Evolutionary conservation across 164 flowering plant species (phyloP).

Genomic region (Buxus sempervirens): DNA sequence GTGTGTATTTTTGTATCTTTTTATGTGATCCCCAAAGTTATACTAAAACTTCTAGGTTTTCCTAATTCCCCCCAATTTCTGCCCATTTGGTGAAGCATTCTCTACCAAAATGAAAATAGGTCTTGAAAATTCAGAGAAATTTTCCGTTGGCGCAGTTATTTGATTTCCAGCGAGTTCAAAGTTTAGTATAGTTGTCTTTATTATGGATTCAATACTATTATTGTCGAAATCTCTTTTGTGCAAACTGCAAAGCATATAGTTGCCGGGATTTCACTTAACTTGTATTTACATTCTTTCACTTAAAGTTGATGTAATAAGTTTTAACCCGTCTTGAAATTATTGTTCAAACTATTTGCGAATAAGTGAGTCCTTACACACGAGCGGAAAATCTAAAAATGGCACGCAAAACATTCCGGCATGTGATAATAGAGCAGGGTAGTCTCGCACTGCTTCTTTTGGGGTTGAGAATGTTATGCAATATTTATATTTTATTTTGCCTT

Average conservation of each 20-base stretch:
- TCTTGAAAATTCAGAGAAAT: too few species aligned
- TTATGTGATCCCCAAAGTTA: too few species aligned
- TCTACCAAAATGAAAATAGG: too few species aligned
- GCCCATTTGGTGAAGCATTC: too few species aligned
- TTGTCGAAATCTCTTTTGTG: background rate
- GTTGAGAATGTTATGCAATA: background rate
- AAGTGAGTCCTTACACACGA: background rate
- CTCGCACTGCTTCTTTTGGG: background rate
- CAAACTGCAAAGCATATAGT: background rate
- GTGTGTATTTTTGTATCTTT: too few species aligned
- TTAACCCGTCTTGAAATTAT: too few species aligned
- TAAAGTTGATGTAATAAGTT: background rate
- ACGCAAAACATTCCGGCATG: background rate
- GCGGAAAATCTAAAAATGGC: background rate
- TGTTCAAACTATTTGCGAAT: background rate
- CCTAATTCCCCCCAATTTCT: too few species aligned
- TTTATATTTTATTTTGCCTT: background rate
- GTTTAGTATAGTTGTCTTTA: too few species aligned
- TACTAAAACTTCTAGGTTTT: too few species aligned
- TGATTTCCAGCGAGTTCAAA: too few species aligned
- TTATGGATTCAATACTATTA: too few species aligned
- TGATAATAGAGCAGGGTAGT: background rate
- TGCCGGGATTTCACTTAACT: background rate
- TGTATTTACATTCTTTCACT: background rate
- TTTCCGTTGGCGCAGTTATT: too few species aligned